Base-by-base conservation (phyloP, 371 early-diverging fungal genomes). In the Rhizopus delemar region DNA sequence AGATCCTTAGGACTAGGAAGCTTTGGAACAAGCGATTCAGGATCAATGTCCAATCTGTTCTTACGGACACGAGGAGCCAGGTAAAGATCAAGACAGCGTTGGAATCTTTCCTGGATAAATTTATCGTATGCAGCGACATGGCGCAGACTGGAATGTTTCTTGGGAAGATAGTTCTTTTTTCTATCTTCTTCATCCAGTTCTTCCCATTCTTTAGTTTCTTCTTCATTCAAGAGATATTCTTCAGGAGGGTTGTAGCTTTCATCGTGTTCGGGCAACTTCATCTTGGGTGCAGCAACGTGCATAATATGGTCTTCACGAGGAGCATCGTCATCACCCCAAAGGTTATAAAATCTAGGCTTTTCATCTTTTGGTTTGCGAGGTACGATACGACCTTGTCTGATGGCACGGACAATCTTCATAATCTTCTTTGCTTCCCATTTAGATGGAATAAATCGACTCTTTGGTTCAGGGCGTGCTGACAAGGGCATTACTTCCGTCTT, bases 211-310 rank as follows among this genome's bases (percentile, higher is more conserved):
- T 87, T 77, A 28, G 72, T 75, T 69, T 98, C 96, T 41, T 91
- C 83, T 7, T 88, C 86, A 8, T 89, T 90, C 15, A 87, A 87
- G 57, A 97, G 74, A 69, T 97, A 97, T 76, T 98, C 99, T n/a
- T 73, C 87, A n/a, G 98, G 98, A 15, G 99, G 98, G 73, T 97
- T 95, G 77, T 97, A 97, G 63, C 94, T 94, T 71, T 95, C 96
- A 53, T 84, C 86, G 65, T 96, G 91, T n/a, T 89, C 88, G 8
- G 98, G 98, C 60, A 95, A 72, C 39, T 84, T 75, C 83, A 90
- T 78, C 78, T 93, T 94, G 48, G 99, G 97, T 7, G 99, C 94
- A 9, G 95, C 86, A 65, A 98, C 83, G 69, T 94, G 94, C 87
- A 85, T 85, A 41, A 85, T 68, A 52, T 84, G 85, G 41, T 84